Base-by-base conservation (phyloP, 768 basidiomycete species). In the Dacryopinax primogenitus region DNA sequence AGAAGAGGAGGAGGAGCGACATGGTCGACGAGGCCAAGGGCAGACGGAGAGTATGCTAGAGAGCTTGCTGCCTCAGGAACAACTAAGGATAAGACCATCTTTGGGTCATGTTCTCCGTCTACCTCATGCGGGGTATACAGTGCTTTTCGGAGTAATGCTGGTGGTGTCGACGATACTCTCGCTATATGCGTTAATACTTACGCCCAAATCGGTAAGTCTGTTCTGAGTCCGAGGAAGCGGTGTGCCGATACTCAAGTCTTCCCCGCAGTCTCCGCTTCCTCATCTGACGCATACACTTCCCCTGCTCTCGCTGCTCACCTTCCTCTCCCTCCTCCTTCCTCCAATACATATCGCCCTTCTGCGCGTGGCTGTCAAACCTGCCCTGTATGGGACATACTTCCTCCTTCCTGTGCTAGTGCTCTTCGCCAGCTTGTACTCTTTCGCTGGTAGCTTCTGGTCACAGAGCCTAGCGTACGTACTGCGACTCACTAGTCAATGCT, bases 1-100 rank as follows among this genome's bases (percentile, higher is more conserved):
- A 9, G 51, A 58, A 15, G 51, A 58, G 51, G 51, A 58, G 51
- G 51, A 13, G 6, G 51, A 13, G 51, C 51, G 7, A 58, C 45
- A 26, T 23, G 45, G 45, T 12, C 45, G 13, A 47, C 13, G 9
- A 11, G 45, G 11, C 9, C 13, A 23, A 15, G 45, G 45, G 45
- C 41, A 44, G 51, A n/a, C n/a, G n/a, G 51, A 58, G 3, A 58
- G 51, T 30, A 58, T 58, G 51, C 51, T 58, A 13, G 51, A 58
- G 26, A 15, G 13, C 30, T 30, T 58, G 15, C 30, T 58, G 6
- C 51, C 51, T 11, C 51, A 58, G 30, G 51, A 58, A 13, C 51
- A 58, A 18, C 51, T 58, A 30, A 23, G 51, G 15, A 58, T 58
- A 23, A 23, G 51, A 11, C 51, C 51, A 11, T 58, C 51, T 23